Conservation (phyloP, 441 rosid genomes). For the Bruguiera hainesii region DNA sequence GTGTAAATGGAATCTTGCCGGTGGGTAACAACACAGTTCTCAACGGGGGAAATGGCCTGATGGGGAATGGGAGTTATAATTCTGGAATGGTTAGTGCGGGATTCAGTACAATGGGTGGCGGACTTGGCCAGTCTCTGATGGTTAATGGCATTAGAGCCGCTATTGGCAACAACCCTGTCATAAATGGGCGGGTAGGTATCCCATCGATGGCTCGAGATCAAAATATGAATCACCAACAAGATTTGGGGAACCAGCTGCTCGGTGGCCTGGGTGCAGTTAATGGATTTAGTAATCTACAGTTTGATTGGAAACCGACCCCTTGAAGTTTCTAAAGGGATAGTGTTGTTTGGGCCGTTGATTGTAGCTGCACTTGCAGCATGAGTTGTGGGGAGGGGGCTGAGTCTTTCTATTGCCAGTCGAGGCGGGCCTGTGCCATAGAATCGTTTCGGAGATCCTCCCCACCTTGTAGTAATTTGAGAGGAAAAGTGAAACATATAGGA, state of each 20-base stretch:
- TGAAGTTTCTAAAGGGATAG: conserved; percentile 22
- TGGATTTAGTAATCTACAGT: conserved; percentile 74
- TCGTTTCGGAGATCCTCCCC: conserved; percentile 32
- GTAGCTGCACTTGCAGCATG: conserved; percentile 37
- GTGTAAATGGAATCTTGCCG: conserved; percentile 45
- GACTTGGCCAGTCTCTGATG: conserved; percentile 58
- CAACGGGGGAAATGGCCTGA: conserved; percentile 39
- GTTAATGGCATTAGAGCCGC: conserved; percentile 66
- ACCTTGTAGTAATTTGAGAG: conserved; percentile 55
- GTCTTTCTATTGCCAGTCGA: conserved; percentile 29
- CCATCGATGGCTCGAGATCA: conserved; percentile 56
- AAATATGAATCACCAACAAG: conserved; percentile 61
- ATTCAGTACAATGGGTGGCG: conserved; percentile 52
- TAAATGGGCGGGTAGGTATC: conserved; percentile 73
- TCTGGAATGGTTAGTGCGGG: conserved; percentile 56
- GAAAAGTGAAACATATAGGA: conserved; percentile 44
- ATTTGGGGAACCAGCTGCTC: conserved; percentile 72
- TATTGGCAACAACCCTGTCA: conserved; percentile 49
- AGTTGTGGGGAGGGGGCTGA: conserved; percentile 24
- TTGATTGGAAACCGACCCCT: conserved; percentile 79
- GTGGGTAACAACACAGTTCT: conserved; percentile 43
- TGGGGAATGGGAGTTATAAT: conserved; percentile 52
- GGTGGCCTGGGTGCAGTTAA: conserved; percentile 75
- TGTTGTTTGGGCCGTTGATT: conserved; percentile 23
- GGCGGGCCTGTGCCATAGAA: conserved; percentile 25